Evolutionary conservation across 345 rosid genomes (phyloP).

Genomic region (Linum lewisii): DNA sequence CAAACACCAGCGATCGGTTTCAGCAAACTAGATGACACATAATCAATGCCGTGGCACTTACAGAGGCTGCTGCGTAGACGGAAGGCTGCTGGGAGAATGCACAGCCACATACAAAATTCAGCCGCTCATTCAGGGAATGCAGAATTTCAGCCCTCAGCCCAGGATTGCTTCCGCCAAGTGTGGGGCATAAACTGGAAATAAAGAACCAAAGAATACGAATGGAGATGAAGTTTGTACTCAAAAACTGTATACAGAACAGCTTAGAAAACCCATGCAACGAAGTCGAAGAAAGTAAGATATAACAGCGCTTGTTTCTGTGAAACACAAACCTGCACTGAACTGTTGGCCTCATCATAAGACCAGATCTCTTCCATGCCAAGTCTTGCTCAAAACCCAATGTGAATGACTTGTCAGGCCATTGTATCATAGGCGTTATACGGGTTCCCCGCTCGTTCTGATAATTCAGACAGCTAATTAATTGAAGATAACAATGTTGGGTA

Average conservation of each 20-base stretch:
- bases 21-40: too few species aligned
- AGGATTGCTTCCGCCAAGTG: conserved; percentile 88
- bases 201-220: background rate
- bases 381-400: conserved; percentile 65
- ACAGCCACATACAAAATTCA: conserved; percentile 75
- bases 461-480: conserved; percentile 6
- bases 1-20: too few species aligned
- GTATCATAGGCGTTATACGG: conserved; percentile 69
- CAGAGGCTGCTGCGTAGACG: conserved; percentile 65
- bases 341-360: conserved; percentile 77
- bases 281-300: background rate
- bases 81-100: conserved; percentile 56
- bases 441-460: conserved; percentile 86
- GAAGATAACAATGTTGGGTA: background rate
- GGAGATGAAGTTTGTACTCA: background rate
- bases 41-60: conserved; percentile 29
- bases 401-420: conserved; percentile 89
- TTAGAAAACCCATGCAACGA: too few species aligned
- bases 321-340: conserved; percentile 61
- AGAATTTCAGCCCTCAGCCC: conserved; percentile 66
- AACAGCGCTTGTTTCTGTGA: too few species aligned
- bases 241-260: too few species aligned
- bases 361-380: conserved; percentile 91
- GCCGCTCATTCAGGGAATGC: conserved; percentile 68
- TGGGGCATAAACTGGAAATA: conserved; percentile 51